Evolutionary conservation across 768 basidiomycete species (phyloP), one percentile per base, ranked within the genome.

Genomic region (Kwoniella bestiolae): DNA sequence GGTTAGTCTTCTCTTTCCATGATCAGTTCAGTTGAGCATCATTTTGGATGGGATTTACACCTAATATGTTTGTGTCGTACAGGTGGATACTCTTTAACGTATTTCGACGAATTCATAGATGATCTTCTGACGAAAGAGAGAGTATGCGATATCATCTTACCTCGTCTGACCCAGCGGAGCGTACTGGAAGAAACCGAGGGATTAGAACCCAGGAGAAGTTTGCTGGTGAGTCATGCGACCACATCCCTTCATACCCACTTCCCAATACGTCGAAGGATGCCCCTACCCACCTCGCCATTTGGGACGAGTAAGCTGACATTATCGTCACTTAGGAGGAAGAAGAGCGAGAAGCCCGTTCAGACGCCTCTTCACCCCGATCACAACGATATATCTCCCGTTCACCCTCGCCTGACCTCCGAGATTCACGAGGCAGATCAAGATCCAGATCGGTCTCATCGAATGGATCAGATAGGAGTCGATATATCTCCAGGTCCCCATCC

Each of bases 141-240:
- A 63, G 94, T 93, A 5, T 98, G 95, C 81, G 96, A 98, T 82
- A 91, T 92, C 74, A 97, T 98, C 73, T 83, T 99, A 49, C 96
- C 96, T 16, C 88, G 96, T 53, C 82, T 97, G 67, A 86, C 88
- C 8, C 93, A 91, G 83, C 86, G 96, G 23, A 86, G 88, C 57
- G 88, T 91, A 2, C 83, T 98, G 26, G 96, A 98, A 83, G 95
- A 99, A 78, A 91, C 88, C 21, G 90, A 91, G 46, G 94, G 97
- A 7, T 85, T 99, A 25, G 89, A 89, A 0, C 90, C 91, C 3
- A 84, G 95, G 28, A 65, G 66, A 47, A 93, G 91, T 80, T 87
- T 90, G 49, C 82, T 99, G n/a, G 84, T 96, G 68, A 41, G 78
- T 76, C 21, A 41, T 18, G n/a, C n/a, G n/a, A n/a, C n/a, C n/a